Conservation (phyloP, 2,329 filamentous ascomycete species). For the Xylaria polymorpha region DNA sequence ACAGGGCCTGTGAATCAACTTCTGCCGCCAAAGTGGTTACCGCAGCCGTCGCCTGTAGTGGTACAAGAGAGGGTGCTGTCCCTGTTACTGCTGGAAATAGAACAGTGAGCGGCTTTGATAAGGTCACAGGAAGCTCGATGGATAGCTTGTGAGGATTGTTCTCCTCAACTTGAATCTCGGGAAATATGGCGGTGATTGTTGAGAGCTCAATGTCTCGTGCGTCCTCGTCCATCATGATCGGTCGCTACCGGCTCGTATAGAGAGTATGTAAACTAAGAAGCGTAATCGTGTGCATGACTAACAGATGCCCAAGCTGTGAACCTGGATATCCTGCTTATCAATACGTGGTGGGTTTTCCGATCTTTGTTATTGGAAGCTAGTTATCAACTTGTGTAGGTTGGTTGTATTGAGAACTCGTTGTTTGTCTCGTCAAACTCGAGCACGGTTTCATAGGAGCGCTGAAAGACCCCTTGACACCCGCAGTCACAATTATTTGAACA, state of each 20-base stretch:
- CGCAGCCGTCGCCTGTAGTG: conserved; percentile 26
- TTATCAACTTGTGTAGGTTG: not conserved
- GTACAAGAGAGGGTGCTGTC: conserved; percentile 44
- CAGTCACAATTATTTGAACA: not conserved
- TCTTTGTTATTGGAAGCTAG: conserved; percentile 9
- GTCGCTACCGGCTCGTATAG: conserved; percentile 41
- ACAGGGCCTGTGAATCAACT: conserved; percentile 61
- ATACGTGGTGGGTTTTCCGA: conserved; percentile 1
- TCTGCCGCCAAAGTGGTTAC: conserved; percentile 32
- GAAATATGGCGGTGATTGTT: conserved; percentile 72
- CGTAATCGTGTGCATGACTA: conserved; percentile 40
- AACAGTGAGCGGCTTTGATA: conserved; percentile 66
- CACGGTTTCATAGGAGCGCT: not conserved
- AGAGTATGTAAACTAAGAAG: conserved; percentile 32
- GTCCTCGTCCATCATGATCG: conserved; percentile 54
- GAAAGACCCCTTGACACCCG: not conserved
- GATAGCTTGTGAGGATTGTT: conserved; percentile 61
- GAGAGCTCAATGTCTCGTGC: conserved; percentile 69
- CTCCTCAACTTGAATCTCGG: conserved; percentile 66
- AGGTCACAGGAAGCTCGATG: conserved; percentile 68
- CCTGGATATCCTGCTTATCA: conserved; percentile 21
- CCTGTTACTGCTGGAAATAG: conserved; percentile 64
- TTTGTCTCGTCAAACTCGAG: not conserved
- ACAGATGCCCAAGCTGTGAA: conserved; percentile 3
- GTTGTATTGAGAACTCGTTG: conserved; percentile 1